These are phyloP conservation scores for Jasminum sambac DNA, from an alignment of 257 asterid species.

Conservation along the genomic window DNA sequence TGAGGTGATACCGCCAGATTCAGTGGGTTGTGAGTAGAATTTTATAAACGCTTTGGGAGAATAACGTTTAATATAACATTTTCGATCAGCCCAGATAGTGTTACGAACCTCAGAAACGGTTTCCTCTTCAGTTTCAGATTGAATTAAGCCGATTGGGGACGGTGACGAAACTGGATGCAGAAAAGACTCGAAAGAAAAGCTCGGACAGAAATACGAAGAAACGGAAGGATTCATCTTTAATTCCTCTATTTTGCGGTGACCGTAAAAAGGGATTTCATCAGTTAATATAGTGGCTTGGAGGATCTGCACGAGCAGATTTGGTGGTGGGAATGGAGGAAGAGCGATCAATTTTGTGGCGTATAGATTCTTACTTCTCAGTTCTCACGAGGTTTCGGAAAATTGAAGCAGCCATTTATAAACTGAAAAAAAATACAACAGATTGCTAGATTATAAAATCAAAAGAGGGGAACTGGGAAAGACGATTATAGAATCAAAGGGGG, in stretches of 20 bases:
- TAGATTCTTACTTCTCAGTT: not conserved
- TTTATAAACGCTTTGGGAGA: too few species aligned
- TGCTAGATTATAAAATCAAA: not conserved
- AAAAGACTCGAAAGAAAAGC: conserved; percentile 20
- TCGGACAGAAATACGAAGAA: conserved; percentile 19
- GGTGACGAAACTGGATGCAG: conserved; percentile 20
- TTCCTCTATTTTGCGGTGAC: not conserved
- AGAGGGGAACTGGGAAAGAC: not conserved
- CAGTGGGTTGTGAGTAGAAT: too few species aligned
- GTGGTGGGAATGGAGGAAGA: not conserved
- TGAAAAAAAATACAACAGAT: not conserved
- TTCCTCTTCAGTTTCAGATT: not conserved
- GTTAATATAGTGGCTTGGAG: not conserved
- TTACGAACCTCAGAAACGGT: not conserved
- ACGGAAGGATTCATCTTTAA: not conserved
- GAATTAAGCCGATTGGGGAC: not conserved
- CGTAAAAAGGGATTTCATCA: not conserved
- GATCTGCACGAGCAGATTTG: not conserved
- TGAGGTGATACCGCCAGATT: too few species aligned
- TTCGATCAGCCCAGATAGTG: conserved; percentile 24
- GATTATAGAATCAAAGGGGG: not conserved
- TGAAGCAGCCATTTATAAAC: not conserved
- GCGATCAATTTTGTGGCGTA: not conserved
- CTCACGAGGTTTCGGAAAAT: not conserved
- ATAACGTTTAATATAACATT: too few species aligned